phyloP scores from a whole-genome alignment of 352 stramenopile species.

The Peronosclerospora sorghi region DNA sequence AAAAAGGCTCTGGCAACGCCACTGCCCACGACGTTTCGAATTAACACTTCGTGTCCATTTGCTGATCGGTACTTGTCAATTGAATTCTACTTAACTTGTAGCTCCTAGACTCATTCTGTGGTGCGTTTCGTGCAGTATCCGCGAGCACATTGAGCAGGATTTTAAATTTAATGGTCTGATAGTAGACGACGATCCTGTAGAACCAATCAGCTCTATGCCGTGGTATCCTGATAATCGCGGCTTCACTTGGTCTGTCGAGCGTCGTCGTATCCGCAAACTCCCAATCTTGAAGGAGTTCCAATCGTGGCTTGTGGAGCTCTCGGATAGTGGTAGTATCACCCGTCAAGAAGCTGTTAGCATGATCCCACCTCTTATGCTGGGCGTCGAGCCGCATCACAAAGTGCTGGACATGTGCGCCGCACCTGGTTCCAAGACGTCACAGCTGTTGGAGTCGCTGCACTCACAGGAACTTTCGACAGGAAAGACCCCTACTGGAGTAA shows the following conservation, averaged over 20 bases:
- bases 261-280: constrained; percentile 87
- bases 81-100: neutral
- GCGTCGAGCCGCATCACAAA: constrained; percentile 88
- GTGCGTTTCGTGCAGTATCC: constrained; percentile 37
- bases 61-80: constrained; percentile 41
- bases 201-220: constrained; percentile 73
- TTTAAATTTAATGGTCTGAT: constrained; percentile 81
- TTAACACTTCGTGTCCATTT: constrained; percentile 86
- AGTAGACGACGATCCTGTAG: constrained; percentile 69
- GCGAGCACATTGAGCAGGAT: constrained; percentile 71
- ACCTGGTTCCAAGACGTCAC: constrained; percentile 97
- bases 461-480: constrained; percentile 66
- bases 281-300: constrained; percentile 89
- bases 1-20: constrained; percentile 81
- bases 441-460: constrained; percentile 93
- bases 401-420: constrained; percentile 97
- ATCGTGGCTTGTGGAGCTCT: constrained; percentile 93
- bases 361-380: constrained; percentile 96
- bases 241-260: constrained; percentile 85
- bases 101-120: constrained; percentile 1
- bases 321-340: constrained; percentile 89
- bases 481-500: constrained; percentile 78
- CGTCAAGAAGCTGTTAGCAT: constrained; percentile 98
- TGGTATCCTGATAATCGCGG: constrained; percentile 86
- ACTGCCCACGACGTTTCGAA: constrained; percentile 89